These are phyloP conservation scores for Cucumis melo DNA, from an alignment of 306 rosid species.

Conservation along the genomic window DNA sequence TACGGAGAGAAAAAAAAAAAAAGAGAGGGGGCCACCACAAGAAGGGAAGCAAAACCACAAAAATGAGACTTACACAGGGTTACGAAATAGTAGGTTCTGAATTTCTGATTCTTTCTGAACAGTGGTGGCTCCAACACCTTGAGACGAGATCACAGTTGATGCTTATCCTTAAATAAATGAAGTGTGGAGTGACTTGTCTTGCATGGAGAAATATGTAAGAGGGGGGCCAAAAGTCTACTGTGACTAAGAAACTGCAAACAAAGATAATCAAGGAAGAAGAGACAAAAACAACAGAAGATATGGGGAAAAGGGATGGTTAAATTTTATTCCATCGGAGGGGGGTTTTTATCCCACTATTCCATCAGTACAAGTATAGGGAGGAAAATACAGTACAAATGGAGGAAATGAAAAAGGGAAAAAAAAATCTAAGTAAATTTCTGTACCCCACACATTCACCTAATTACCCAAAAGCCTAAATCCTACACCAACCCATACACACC, in stretches of 20 bases:
- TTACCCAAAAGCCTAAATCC: slow-evolving; percentile 26
- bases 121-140: not conserved
- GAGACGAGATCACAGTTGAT: not conserved
- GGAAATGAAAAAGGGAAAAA: slow-evolving; percentile 11
- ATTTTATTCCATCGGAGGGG: slow-evolving; percentile 45
- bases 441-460: slow-evolving; percentile 51
- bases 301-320: slow-evolving; percentile 30
- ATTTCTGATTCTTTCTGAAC: slow-evolving; percentile 2
- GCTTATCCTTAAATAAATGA: slow-evolving; percentile 7
- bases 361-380: slow-evolving; percentile 74
- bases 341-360: slow-evolving; percentile 32
- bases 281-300: not conserved
- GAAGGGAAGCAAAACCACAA: slow-evolving; percentile 12
- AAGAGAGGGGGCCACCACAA: slow-evolving; percentile 28
- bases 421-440: slow-evolving; percentile 52
- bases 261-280: slow-evolving; percentile 15
- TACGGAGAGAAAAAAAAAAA: not conserved
- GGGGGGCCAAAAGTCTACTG: not conserved
- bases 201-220: not conserved
- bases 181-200: slow-evolving; percentile 19
- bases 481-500: slow-evolving; percentile 27
- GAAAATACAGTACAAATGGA: slow-evolving; percentile 48
- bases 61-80: slow-evolving; percentile 5
- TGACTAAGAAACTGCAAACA: slow-evolving; percentile 4
- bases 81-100: slow-evolving; percentile 2